A percentile compares a stretch with the other conserved stretches of the same genome.
phyloP scores from a whole-genome alignment of 1,284 basidiomycete species.

The Earliella scabrosa region DNA sequence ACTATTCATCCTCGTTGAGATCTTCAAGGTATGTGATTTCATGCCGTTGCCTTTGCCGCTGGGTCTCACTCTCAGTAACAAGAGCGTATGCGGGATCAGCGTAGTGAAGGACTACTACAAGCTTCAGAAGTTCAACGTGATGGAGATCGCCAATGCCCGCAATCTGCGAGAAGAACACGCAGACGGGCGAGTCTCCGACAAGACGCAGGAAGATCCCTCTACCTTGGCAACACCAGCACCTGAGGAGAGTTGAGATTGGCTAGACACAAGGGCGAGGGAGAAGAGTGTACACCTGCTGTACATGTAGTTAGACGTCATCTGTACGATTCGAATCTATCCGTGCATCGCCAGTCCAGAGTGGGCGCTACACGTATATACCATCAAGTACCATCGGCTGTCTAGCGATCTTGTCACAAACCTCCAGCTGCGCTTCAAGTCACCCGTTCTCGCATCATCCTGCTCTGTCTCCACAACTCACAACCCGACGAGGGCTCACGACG shows the following conservation, averaged over 20 bases:
- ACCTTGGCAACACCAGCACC: too few relatives aligned
- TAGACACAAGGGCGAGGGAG: too few relatives aligned
- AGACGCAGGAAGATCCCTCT: neutral
- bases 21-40: conserved; percentile 70
- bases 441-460: too few relatives aligned
- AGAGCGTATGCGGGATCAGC: conserved; percentile 76
- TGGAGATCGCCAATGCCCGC: conserved; percentile 58
- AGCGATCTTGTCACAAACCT: neutral
- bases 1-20: conserved; percentile 74
- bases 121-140: conserved; percentile 75
- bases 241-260: too few relatives aligned
- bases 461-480: neutral
- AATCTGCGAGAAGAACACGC: conserved; percentile 30
- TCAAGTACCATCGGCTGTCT: neutral
- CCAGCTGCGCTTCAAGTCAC: neutral
- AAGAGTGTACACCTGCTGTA: too few relatives aligned
- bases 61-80: conserved; percentile 1
- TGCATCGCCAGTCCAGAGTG: too few relatives aligned
- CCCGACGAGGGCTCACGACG: too few relatives aligned
- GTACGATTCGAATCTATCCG: too few relatives aligned
- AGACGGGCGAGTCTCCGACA: conserved; percentile 24
- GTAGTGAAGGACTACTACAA: conserved; percentile 73
- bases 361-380: neutral
- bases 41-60: neutral
- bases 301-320: too few relatives aligned